Conservation (phyloP, 2,329 filamentous ascomycete species). For the Aspergillus costaricaensis region DNA sequence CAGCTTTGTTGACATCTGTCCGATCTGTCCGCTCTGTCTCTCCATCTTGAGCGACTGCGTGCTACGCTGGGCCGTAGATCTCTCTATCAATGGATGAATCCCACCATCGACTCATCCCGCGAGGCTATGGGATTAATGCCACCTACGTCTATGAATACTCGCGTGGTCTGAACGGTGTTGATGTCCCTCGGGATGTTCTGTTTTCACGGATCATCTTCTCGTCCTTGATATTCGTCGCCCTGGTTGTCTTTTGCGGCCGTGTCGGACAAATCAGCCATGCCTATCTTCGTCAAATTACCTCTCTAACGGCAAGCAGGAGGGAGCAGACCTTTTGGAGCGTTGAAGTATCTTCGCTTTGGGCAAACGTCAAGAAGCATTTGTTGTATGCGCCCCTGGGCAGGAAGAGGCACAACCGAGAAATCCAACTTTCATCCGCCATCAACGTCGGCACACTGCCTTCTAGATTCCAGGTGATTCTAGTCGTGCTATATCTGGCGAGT, state of each 20-base stretch:
- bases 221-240: slow-evolving; percentile 36
- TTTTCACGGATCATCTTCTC: slow-evolving; percentile 44
- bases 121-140: slow-evolving; percentile 35
- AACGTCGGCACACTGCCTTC: slow-evolving; percentile 77
- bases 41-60: slow-evolving; percentile 7
- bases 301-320: slow-evolving; percentile 35
- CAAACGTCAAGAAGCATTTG: slow-evolving; percentile 49
- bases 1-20: slow-evolving; percentile 3
- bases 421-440: slow-evolving; percentile 67
- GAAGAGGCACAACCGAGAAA: slow-evolving; percentile 75
- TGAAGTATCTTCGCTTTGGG: slow-evolving; percentile 45
- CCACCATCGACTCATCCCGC: slow-evolving; percentile 25
- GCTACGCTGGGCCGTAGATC: slow-evolving; percentile 5
- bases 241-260: slow-evolving; percentile 44
- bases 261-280: slow-evolving; percentile 47
- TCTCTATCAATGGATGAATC: slow-evolving; percentile 33
- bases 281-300: slow-evolving; percentile 48
- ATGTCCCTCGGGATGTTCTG: slow-evolving; percentile 42
- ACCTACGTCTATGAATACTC: slow-evolving; percentile 46
- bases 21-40: slow-evolving; percentile 6
- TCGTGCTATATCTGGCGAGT: slow-evolving; percentile 66
- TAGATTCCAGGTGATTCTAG: slow-evolving; percentile 71
- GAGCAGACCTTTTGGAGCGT: slow-evolving; percentile 50
- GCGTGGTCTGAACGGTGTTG: slow-evolving; percentile 41
- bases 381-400: slow-evolving; percentile 67